These are phyloP conservation scores for Blastobotrys proliferans DNA, from an alignment of 1,139 yeast genomes.

Conservation along the genomic window DNA sequence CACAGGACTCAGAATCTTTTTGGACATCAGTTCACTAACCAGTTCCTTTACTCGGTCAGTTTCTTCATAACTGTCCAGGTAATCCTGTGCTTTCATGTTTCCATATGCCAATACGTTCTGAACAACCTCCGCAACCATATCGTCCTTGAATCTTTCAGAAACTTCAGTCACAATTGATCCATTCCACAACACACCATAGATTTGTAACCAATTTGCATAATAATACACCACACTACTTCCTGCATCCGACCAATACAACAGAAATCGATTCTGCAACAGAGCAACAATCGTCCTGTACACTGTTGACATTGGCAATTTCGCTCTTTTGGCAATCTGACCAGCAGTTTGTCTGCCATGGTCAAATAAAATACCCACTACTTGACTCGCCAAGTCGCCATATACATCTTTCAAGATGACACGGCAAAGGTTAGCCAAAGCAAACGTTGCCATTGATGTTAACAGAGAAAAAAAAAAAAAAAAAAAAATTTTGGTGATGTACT, in stretches of 20 bases:
- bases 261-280: slow-evolving; percentile 40
- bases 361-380: slow-evolving; percentile 33
- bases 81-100: slow-evolving; percentile 59
- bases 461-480: background rate
- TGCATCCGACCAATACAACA: slow-evolving; percentile 39
- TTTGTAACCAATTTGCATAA: slow-evolving; percentile 60
- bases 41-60: slow-evolving; percentile 36
- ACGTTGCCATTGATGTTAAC: slow-evolving; percentile 1
- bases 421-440: slow-evolving; percentile 33
- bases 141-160: slow-evolving; percentile 40
- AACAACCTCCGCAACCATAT: slow-evolving; percentile 57
- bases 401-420: slow-evolving; percentile 33
- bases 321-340: slow-evolving; percentile 28
- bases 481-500: slow-evolving; percentile 1
- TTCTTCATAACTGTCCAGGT: slow-evolving; percentile 39
- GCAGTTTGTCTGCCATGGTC: slow-evolving; percentile 36
- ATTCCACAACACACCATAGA: slow-evolving; percentile 61
- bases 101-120: slow-evolving; percentile 66
- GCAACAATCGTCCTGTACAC: slow-evolving; percentile 38
- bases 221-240: slow-evolving; percentile 46
- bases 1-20: slow-evolving; percentile 58
- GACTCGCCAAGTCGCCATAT: slow-evolving; percentile 37
- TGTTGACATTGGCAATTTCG: slow-evolving; percentile 30
- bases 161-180: slow-evolving; percentile 69
- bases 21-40: slow-evolving; percentile 47